These are phyloP conservation scores for Lolium rigidum DNA, from an alignment of 176 grass and related monocot species.

Conservation along the genomic window DNA sequence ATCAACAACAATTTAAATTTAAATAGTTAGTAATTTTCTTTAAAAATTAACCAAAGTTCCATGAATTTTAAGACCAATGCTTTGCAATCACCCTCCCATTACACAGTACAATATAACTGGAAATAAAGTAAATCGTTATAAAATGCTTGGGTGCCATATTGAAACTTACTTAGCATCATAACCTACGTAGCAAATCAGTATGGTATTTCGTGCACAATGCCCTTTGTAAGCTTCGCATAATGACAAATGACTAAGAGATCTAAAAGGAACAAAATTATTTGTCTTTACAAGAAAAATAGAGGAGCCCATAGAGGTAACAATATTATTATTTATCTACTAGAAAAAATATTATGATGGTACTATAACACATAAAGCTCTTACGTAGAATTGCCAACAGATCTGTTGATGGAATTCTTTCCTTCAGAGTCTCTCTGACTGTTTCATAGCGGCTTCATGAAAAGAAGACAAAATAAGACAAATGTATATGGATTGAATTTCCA, in stretches of 20 bases:
- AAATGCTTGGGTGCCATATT: conserved; percentile 1
- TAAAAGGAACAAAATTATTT: conserved; percentile 13
- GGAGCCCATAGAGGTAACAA: conserved; percentile 8
- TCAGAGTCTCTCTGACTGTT: conserved; percentile 62
- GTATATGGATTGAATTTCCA: conserved; percentile 33
- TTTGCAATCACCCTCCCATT: conserved; percentile 18
- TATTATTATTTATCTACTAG: conserved; percentile 25
- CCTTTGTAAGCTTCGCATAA: conserved; percentile 14
- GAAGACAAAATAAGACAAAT: conserved; percentile 24
- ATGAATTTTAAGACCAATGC: not conserved
- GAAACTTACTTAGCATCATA: conserved; percentile 23
- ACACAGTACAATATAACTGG: not conserved
- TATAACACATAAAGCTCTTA: conserved; percentile 62
- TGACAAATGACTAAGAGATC: conserved; percentile 26
- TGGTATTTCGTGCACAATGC: conserved; percentile 20
- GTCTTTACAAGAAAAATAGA: conserved; percentile 30
- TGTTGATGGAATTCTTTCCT: conserved; percentile 73
- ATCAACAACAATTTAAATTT: conserved; percentile 39
- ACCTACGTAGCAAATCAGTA: conserved; percentile 1
- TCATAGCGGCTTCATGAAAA: conserved; percentile 88
- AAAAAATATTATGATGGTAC: conserved; percentile 25
- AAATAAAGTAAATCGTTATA: conserved; percentile 12
- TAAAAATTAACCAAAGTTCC: conserved; percentile 29
- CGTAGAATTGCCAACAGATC: conserved; percentile 86
- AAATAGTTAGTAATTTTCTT: conserved; percentile 16